Conservation (phyloP, 306 rosid species). For the Hippophae tibetana region DNA sequence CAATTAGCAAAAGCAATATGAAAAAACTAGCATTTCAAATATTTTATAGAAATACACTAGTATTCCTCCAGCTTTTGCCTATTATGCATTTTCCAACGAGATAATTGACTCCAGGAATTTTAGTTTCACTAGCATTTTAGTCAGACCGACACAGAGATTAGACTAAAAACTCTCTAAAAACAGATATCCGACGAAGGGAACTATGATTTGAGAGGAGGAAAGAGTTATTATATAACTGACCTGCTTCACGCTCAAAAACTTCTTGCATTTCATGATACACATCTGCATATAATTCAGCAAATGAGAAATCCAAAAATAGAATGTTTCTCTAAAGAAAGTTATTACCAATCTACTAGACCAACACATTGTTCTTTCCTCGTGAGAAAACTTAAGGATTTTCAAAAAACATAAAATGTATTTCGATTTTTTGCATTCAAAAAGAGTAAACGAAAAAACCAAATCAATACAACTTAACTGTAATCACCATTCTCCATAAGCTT, state of each 20-base stretch:
- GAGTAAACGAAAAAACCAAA: slow-evolving; percentile 3
- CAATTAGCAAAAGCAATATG: not conserved
- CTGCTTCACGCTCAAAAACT: slow-evolving; percentile 85
- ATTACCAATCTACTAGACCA: not conserved
- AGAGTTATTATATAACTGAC: slow-evolving; percentile 1
- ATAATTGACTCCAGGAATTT: no score
- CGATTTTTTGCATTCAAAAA: not conserved
- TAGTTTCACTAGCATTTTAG: no score
- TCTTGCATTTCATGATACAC: slow-evolving; percentile 84
- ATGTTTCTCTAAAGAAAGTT: slow-evolving; percentile 5
- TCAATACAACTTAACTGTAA: slow-evolving; percentile 41
- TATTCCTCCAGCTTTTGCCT: no score
- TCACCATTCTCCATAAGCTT: slow-evolving; percentile 92
- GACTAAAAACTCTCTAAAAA: not conserved
- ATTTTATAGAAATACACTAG: not conserved
- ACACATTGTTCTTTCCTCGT: no score
- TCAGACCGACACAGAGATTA: not conserved
- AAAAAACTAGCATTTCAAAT: not conserved
- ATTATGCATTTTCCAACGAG: no score
- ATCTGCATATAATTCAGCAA: slow-evolving; percentile 36
- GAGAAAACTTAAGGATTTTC: no score
- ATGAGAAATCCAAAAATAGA: slow-evolving; percentile 1
- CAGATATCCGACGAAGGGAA: not conserved
- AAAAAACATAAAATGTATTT: no score
- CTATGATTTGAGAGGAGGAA: not conserved